Percentiles rank a stretch among this genome's conserved stretches.
phyloP scores from a whole-genome alignment of 1,139 yeast genomes.

The Lodderomyces parapsilosis region DNA sequence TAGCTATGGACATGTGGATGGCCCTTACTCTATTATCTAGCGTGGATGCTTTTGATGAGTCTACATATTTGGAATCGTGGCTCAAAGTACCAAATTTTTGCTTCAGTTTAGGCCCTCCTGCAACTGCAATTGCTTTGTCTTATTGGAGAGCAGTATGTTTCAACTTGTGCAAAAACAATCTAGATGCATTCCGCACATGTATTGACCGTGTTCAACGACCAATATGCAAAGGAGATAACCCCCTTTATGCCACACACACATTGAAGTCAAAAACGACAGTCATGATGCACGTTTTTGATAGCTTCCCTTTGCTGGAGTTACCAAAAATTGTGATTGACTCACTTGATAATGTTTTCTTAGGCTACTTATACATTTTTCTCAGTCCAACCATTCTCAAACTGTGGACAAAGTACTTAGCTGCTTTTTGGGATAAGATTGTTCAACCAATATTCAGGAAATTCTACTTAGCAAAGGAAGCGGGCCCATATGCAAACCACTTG shows the following conservation, averaged over 20 bases:
- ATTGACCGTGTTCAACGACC: conserved; percentile 19
- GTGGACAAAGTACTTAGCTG: conserved; percentile 25
- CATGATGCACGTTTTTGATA: conserved; percentile 28
- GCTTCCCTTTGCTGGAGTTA: conserved; percentile 17
- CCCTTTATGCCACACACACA: conserved; percentile 16
- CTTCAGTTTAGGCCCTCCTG: conserved; percentile 26
- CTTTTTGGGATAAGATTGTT: conserved; percentile 41
- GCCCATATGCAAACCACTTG: conserved; percentile 23
- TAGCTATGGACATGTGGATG: conserved; percentile 46
- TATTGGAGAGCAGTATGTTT: conserved; percentile 41
- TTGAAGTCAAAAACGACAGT: conserved; percentile 29
- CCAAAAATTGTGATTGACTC: conserved; percentile 29
- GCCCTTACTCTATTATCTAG: conserved; percentile 32
- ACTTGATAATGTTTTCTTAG: conserved; percentile 29
- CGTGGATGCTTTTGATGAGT: conserved; percentile 28
- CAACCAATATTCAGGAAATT: conserved; percentile 32
- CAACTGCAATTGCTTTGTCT: conserved; percentile 28
- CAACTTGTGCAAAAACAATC: conserved; percentile 34
- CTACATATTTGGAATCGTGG: conserved; percentile 36
- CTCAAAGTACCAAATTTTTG: conserved; percentile 32
- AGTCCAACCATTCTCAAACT: conserved; percentile 22
- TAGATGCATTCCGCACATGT: conserved; percentile 22
- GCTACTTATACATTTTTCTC: conserved; percentile 33
- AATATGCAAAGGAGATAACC: conserved; percentile 15
- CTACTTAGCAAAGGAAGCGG: conserved; percentile 32